Evolutionary conservation across 2,329 filamentous ascomycete genomes (phyloP), one percentile per base, ranked within the genome.

Genomic region (Epicoccum sorghinum): DNA sequence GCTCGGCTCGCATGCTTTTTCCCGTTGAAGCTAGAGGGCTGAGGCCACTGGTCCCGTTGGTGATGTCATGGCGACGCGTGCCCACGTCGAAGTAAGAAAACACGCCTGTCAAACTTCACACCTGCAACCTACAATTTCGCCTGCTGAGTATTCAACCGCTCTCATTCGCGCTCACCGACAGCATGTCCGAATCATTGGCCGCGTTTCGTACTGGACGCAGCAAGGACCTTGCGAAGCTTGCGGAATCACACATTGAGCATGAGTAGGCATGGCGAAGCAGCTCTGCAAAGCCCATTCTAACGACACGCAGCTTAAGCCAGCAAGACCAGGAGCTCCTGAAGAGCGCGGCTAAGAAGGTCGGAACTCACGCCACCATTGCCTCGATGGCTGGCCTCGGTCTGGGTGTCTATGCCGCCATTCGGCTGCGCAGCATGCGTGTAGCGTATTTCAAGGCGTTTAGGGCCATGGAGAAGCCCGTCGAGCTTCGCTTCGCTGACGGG

Each of bases 401-500:
- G 0, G 86, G 86, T 3, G 59, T 85, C 22, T 74, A 66, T 44
- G 67, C 60, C 38, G 86, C 86, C 3, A 80, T 81, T 59, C 78
- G 85, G 8, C 68, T 89, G 9, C 79, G 87, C 35, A 74, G 74
- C 35, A 79, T 82, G 55, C 81, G 87, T 40, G 72, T 77, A 29
- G 77, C 80, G n/a, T 81, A 87, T 70, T 89, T 88, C 76, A 79
- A 80, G 38, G 82, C 83, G 6, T 85, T 89, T 73, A 79, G 81
- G 18, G 80, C 85, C 0, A 74, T 80, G 46, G 84, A 89, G 67
- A 84, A 83, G 69, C 87, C 87, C 0, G 83, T 81, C 0, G 79
- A 85, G 47, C 80, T 89, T 5, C 74, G 82, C 12, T 89, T 89
- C 68, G 80, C 83, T 0, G 81, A 83, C 59, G 87, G 87, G 0